Evolutionary conservation across 768 basidiomycete species (phyloP).

Genomic region (Inosperma sp.): DNA sequence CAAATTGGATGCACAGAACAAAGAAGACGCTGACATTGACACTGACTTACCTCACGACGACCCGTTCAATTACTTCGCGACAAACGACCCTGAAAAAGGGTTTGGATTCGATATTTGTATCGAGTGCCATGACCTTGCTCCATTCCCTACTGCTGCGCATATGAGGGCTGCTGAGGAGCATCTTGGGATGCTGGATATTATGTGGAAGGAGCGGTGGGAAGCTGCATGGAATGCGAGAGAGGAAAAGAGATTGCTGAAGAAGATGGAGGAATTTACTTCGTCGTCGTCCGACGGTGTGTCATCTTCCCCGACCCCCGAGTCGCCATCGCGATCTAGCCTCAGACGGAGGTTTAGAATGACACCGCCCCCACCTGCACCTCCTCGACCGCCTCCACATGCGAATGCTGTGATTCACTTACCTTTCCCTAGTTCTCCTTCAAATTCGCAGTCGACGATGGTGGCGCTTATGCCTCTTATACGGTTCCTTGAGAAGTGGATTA

Average conservation of each 20-base stretch:
- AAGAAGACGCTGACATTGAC: too few relatives aligned
- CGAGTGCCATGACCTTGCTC: constrained; percentile 80
- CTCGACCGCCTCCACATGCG: constrained; percentile 67
- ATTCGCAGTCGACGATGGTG: constrained; percentile 48
- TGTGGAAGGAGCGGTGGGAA: constrained; percentile 53
- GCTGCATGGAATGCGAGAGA: constrained; percentile 22
- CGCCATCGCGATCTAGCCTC: constrained; percentile 15
- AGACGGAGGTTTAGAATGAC: constrained; percentile 13
- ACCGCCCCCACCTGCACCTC: constrained; percentile 35
- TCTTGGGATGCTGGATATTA: constrained; percentile 55
- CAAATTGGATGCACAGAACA: constrained; percentile 2
- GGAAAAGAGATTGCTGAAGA: constrained; percentile 25
- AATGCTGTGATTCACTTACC: constrained; percentile 69
- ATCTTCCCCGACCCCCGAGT: too few relatives aligned
- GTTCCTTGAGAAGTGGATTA: constrained; percentile 64
- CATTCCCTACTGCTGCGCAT: constrained; percentile 63
- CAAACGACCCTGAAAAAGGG: constrained; percentile 45
- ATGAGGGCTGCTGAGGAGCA: constrained; percentile 76
- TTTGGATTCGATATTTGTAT: constrained; percentile 81
- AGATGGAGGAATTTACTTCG: constrained; percentile 16
- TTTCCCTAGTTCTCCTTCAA: constrained; percentile 65
- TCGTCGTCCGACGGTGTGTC: too few relatives aligned
- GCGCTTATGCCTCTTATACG: constrained; percentile 58
- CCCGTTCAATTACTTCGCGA: constrained; percentile 39
- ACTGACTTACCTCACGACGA: constrained; percentile 31